Evolutionary conservation across 495 filamentous ascomycete genomes (phyloP).

Genomic region (Articulospora tetracladia): DNA sequence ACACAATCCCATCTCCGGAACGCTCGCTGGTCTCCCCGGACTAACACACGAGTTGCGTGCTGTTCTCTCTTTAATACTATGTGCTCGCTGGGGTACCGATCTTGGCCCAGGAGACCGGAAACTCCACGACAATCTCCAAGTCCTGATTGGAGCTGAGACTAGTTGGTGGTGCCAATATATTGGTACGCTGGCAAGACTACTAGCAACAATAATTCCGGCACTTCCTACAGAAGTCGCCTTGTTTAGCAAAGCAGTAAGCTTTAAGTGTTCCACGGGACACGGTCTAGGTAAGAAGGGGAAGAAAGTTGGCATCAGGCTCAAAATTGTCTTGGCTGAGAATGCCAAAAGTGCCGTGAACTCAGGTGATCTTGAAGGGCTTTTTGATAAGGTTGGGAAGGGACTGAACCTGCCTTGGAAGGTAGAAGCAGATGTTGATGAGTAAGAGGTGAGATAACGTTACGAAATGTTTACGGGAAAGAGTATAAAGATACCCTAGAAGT

Average conservation of each 20-base stretch:
- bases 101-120: slow-evolving; percentile 47
- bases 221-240: slow-evolving; percentile 9
- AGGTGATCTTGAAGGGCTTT: slow-evolving; percentile 11
- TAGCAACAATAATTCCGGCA: slow-evolving; percentile 16
- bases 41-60: slow-evolving; percentile 68
- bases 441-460: background rate
- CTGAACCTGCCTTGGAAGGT: slow-evolving; percentile 20
- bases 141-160: slow-evolving; percentile 16
- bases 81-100: slow-evolving; percentile 70
- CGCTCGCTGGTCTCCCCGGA: slow-evolving; percentile 63
- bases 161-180: slow-evolving; percentile 28
- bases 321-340: background rate
- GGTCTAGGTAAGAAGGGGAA: slow-evolving; percentile 23
- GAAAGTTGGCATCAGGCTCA: slow-evolving; percentile 21
- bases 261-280: slow-evolving; percentile 2
- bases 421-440: slow-evolving; percentile 20
- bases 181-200: slow-evolving; percentile 15
- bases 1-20: slow-evolving; percentile 65
- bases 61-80: slow-evolving; percentile 67
- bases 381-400: slow-evolving; percentile 23
- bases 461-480: background rate
- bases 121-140: slow-evolving; percentile 35
- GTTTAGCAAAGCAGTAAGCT: background rate
- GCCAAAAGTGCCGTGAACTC: background rate
- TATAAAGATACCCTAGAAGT: background rate